Percentiles rank a stretch among this genome's conserved stretches.
Evolutionary conservation across 345 rosid species (phyloP).

Genomic region (Salix dunnii): DNA sequence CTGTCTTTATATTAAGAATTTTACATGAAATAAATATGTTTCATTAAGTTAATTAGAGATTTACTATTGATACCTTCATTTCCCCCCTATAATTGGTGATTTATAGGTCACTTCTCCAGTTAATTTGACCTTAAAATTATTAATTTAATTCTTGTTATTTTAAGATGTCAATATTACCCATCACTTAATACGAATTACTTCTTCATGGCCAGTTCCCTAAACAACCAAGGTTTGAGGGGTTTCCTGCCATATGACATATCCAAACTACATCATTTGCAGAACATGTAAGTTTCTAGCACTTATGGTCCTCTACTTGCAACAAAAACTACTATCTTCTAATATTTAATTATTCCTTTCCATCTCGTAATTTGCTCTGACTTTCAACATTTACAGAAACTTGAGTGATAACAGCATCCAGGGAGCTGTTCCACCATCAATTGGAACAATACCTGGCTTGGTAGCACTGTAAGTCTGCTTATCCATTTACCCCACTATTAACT

Average conservation of each 20-base stretch:
- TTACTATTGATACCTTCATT: not conserved
- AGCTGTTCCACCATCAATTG: conserved; percentile 68
- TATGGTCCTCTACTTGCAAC: not conserved
- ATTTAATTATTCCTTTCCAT: not conserved
- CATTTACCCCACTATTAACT: not conserved
- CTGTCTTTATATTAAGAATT: not conserved
- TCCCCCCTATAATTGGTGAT: not conserved
- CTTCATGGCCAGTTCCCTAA: conserved; percentile 61
- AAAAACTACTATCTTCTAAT: not conserved
- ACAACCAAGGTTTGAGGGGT: conserved; percentile 86
- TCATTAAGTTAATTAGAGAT: not conserved
- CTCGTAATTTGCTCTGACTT: not conserved
- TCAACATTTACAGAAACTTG: conserved; percentile 57
- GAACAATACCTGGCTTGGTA: conserved; percentile 59
- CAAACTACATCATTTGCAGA: conserved; percentile 65
- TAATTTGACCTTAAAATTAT: not conserved
- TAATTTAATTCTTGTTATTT: not conserved
- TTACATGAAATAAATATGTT: not conserved
- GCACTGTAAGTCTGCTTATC: conserved; percentile 57
- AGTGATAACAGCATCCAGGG: conserved; percentile 80
- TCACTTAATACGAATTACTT: conserved; percentile 6
- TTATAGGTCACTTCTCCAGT: not conserved
- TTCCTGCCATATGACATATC: conserved; percentile 71
- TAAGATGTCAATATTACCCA: not conserved
- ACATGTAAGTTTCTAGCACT: conserved; percentile 56